phyloP scores from a whole-genome alignment of 176 grass and related monocot species.

The Carex littledalei region DNA sequence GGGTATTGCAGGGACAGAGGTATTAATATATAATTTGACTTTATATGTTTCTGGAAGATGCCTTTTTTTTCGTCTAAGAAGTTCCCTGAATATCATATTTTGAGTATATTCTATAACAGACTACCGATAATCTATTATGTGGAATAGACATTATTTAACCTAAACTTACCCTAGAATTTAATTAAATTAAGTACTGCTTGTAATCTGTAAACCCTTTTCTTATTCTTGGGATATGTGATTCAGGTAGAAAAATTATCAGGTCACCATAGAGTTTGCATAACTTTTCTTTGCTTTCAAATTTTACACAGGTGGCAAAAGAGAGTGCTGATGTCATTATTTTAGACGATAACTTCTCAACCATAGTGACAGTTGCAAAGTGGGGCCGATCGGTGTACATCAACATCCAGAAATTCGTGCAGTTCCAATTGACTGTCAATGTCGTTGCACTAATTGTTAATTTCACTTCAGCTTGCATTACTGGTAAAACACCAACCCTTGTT shows the following conservation, averaged over 20 bases:
- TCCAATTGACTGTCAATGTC: conserved; percentile 94
- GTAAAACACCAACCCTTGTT: conserved; percentile 27
- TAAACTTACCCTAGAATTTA: neutral
- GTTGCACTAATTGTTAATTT: conserved; percentile 95
- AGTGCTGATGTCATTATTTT: conserved; percentile 98
- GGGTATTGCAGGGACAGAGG: conserved; percentile 96
- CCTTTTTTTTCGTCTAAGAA: neutral
- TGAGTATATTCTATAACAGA: neutral
- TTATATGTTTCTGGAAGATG: neutral
- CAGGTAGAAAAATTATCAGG: neutral
- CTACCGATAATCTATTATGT: neutral
- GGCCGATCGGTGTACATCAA: conserved; percentile 97
- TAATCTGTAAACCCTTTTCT: neutral
- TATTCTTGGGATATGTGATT: neutral
- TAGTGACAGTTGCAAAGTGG: conserved; percentile 96
- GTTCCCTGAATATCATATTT: neutral
- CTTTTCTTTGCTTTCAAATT: neutral
- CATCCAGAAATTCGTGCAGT: conserved; percentile 97
- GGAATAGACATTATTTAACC: neutral
- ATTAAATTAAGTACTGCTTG: neutral
- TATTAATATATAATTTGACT: conserved; percentile 23
- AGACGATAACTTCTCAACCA: conserved; percentile 97
- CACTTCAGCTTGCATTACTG: conserved; percentile 86
- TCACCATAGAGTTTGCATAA: neutral
- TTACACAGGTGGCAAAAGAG: conserved; percentile 83